Evolutionary conservation across 805 yeast species (phyloP).

Genomic region (Nakazawaea molendinolei): DNA sequence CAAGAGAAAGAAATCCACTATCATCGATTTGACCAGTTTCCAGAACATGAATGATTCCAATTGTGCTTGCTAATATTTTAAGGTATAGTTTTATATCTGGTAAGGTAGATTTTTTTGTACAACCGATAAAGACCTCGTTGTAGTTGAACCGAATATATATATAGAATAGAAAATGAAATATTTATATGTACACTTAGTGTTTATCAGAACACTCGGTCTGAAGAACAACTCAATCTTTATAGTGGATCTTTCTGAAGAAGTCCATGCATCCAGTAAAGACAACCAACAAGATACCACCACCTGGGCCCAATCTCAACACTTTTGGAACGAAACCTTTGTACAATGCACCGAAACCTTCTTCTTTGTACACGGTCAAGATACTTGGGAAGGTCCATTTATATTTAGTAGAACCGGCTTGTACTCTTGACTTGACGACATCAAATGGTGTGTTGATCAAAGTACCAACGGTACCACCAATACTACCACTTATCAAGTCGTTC

Average conservation of each 20-base stretch:
- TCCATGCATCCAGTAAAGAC: constrained; percentile 96
- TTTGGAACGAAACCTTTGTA: constrained; percentile 97
- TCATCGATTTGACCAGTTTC: constrained; percentile 4
- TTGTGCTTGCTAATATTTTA: constrained; percentile 5
- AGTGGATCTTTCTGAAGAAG: constrained; percentile 65
- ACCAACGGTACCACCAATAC: constrained; percentile 96
- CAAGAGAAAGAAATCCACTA: not conserved
- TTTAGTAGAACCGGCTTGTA: constrained; percentile 85
- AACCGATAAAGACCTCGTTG: no score
- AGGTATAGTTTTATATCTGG: not conserved
- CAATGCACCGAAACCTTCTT: constrained; percentile 88
- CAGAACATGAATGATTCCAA: constrained; percentile 2
- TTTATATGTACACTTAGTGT: no score
- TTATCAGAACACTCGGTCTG: no score
- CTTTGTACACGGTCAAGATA: constrained; percentile 63
- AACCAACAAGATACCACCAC: constrained; percentile 96
- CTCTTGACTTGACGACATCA: constrained; percentile 95
- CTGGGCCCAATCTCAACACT: constrained; percentile 96
- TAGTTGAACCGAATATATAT: no score
- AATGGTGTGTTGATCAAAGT: constrained; percentile 94
- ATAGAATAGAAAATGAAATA: no score
- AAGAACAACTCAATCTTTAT: constrained; percentile 19
- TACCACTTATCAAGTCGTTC: constrained; percentile 87
- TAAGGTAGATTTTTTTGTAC: no score
- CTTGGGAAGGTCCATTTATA: constrained; percentile 92